phyloP scores from a whole-genome alignment of 257 asterid genomes.

The Ilex asprella region DNA sequence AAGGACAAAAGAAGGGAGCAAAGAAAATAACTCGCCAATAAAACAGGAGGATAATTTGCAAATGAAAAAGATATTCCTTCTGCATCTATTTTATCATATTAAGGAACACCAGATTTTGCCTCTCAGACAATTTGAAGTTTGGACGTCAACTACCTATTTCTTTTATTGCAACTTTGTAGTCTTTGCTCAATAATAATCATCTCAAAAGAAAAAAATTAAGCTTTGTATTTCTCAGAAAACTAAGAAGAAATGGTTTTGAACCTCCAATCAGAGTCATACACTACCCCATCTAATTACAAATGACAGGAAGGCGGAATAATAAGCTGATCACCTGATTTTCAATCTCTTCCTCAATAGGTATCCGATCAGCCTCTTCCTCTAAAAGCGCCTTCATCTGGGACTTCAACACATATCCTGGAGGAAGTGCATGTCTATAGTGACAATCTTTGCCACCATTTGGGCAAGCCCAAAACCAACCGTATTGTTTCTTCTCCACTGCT shows the following conservation, averaged over 20 bases:
- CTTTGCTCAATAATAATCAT: too few species aligned
- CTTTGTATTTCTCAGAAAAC: too few species aligned
- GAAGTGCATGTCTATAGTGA: slow-evolving; percentile 29
- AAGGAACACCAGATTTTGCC: too few species aligned
- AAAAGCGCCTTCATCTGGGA: slow-evolving; percentile 97
- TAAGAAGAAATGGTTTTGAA: too few species aligned
- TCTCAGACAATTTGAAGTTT: too few species aligned
- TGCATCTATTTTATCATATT: too few species aligned
- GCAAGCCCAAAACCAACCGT: slow-evolving; percentile 97
- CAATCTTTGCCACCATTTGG: slow-evolving; percentile 82
- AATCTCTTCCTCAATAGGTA: slow-evolving; percentile 63
- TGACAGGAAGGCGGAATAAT: not conserved
- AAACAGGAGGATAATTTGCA: not conserved
- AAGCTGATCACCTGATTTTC: not conserved
- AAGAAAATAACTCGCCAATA: not conserved
- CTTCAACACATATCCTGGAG: slow-evolving; percentile 86
- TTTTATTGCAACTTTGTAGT: too few species aligned
- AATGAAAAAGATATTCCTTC: not conserved
- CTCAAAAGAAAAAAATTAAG: too few species aligned
- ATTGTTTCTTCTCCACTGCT: slow-evolving; percentile 98
- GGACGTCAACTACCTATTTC: too few species aligned
- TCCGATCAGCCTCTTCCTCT: slow-evolving; percentile 73
- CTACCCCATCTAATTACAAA: not conserved
- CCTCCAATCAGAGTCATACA: too few species aligned
- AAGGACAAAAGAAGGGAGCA: not conserved